Conservation (phyloP, 2,329 filamentous ascomycete genomes). For the Fusarium cyanostomum region DNA sequence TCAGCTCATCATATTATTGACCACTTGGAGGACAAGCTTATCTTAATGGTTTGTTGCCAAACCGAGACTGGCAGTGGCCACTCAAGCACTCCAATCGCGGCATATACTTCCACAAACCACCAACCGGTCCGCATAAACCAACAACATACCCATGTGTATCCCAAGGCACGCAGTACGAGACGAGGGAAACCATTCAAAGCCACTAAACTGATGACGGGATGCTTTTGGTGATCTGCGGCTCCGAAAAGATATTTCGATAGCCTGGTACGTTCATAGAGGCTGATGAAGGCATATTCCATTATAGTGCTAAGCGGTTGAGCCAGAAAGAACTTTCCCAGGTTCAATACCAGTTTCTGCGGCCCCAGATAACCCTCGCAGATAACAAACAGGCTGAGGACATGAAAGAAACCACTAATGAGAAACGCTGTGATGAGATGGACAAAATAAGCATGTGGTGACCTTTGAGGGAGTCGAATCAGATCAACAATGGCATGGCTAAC, state of each 20-base stretch:
- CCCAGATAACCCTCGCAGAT: constrained; percentile 5
- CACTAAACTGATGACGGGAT: neutral
- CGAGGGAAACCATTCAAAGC: fast-evolving
- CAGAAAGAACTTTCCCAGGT: constrained; percentile 16
- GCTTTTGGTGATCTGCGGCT: neutral
- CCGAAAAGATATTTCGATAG: neutral
- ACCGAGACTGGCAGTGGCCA: constrained; percentile 20
- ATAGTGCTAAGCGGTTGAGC: constrained; percentile 10
- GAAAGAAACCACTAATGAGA: constrained; percentile 20
- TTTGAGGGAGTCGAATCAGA: neutral
- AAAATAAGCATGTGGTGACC: constrained; percentile 8
- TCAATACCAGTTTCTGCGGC: neutral
- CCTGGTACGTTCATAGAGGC: neutral
- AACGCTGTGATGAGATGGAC: constrained; percentile 19
- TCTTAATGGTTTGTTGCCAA: neutral
- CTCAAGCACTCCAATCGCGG: constrained; percentile 11
- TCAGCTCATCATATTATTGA: too few species aligned
- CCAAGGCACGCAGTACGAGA: neutral
- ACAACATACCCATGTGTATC: constrained; percentile 13
- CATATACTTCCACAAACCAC: constrained; percentile 19
- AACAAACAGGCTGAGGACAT: constrained; percentile 16
- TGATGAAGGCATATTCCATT: neutral
- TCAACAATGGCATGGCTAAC: neutral
- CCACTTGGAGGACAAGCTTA: too few species aligned
- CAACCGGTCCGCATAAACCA: constrained; percentile 21